Evolutionary conservation across 73 alveolate species (phyloP), one percentile per base, ranked within the genome.

Genomic region (Paramecium sonneborni): DNA sequence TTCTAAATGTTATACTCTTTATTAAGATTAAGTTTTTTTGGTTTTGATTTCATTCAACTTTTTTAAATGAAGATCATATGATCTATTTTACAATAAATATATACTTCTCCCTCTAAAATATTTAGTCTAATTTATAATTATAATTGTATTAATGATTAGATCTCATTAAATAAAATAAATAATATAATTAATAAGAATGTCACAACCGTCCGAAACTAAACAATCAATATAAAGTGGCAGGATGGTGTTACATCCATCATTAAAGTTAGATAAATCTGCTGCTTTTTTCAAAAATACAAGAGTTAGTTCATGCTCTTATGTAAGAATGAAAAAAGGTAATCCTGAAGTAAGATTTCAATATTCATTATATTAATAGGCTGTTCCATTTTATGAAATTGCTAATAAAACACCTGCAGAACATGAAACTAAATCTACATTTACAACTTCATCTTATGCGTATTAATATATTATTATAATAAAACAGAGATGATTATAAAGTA

Each of bases 281-380:
- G 94, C 89, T 10, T 88, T 88, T 52, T 88, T 88, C 91, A 88
- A 82, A 70, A 58, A 70, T 9, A 88, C 94, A 56, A 67, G 94
- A 69, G 94, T 88, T 26, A 44, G 85, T 52, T 88, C 94, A 39
- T 88, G 94, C 23, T 88, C 94, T 24, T 88, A 88, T 88, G 87
- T 88, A 56, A 23, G 85, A 32, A 48, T 88, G 91, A 88, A 88
- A 55, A 24, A 72, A 26, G 94, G 94, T 0, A 82, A 69, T 69
- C 85, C 94, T 20, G 35, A 79, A 79, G 90, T 79, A 79, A 43
- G 7, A 8, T n/a, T n/a, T 2, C 18, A 3, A 52, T 4, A 12
- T 11, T 24, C 41, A 1, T n/a, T n/a, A 79, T 30, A 30, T 20
- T 0, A 2, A 12, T 39, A 82, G 87, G 94, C 94, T 69, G 88